phyloP scores from a whole-genome alignment of 1,284 basidiomycete species.

The Tilletia horrida region DNA sequence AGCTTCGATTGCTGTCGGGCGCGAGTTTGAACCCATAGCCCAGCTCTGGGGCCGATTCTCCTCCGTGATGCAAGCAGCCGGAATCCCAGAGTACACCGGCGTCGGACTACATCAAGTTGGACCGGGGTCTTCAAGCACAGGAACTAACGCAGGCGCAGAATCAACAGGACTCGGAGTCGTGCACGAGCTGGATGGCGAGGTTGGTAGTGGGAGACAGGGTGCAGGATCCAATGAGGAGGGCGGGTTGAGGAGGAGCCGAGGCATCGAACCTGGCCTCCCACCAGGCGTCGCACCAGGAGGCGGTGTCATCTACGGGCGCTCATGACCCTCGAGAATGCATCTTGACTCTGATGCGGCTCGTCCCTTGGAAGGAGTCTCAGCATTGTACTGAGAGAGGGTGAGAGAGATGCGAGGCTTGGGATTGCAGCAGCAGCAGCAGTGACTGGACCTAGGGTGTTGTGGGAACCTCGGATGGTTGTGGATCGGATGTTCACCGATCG shows the following conservation, averaged over 20 bases:
- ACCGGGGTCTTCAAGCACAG: not conserved
- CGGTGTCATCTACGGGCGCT: slow-evolving; percentile 24
- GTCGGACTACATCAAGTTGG: not conserved
- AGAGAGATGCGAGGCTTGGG: too few species aligned
- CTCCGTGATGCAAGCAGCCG: slow-evolving; percentile 64
- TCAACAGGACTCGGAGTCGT: not conserved
- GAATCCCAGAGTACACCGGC: slow-evolving; percentile 29
- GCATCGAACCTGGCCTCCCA: slow-evolving; percentile 20
- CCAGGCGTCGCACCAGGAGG: slow-evolving; percentile 29
- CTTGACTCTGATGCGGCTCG: too few species aligned
- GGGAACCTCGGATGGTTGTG: not conserved
- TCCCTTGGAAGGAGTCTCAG: too few species aligned
- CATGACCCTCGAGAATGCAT: not conserved
- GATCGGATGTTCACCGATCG: not conserved
- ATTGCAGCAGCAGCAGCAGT: too few species aligned
- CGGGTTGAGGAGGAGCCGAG: slow-evolving; percentile 15
- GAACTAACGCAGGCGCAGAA: not conserved
- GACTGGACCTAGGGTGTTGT: too few species aligned
- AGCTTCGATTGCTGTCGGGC: slow-evolving; percentile 84
- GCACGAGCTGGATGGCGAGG: not conserved
- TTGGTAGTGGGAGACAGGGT: not conserved
- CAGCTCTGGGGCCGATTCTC: slow-evolving; percentile 80
- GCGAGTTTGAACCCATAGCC: slow-evolving; percentile 86
- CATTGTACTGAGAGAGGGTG: too few species aligned
- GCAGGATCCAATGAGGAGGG: slow-evolving; percentile 8